Base-by-base conservation (phyloP, 345 rosid species). In the Aethionema arabicum region DNA sequence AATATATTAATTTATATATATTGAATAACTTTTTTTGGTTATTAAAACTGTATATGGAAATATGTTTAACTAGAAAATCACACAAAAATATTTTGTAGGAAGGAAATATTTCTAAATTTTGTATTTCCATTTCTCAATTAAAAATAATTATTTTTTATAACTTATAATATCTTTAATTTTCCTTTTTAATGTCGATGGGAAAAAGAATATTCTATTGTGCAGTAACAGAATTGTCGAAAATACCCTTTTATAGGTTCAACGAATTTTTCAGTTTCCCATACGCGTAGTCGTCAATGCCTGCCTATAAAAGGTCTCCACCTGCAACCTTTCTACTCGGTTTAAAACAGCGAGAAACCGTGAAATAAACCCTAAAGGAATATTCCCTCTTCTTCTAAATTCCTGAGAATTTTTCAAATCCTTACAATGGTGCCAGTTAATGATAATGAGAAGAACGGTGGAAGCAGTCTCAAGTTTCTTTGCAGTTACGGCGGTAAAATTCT, bases 401-500 rank as follows among this genome's bases (percentile, higher is more conserved):
- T n/a, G 2, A 38, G 32, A 32, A 39, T 4, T 11, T n/a, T 11
- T 46, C 3, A 33, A 61, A 35, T 9, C 42, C 30, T 32, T 35
- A 37, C 21, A 52, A 72, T 72, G 76, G 72, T 72, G 67, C 52
- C 66, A 0, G 72, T 48, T 41, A 52, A 33, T 41, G 14, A 12
- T 27, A 62, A 8, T 38, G 63, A 61, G 57, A 69, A 69, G 68
- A 69, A 41, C 56, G 38, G 53, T 62, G 69, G 68, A 63, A 70
- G 58, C 37, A 70, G 5, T 43, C 59, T 87, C 35, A 93, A 93
- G 79, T 87, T 89, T 58, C 80, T 93, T 8, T 89, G 96, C 71
- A 93, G 96, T 65, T 93, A 93, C 35, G 82, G 83, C 42, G 97
- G 99, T 5, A 82, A 47, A 76, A 87, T 93, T 39, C 52, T 64